phyloP scores from a whole-genome alignment of 805 yeast genomes.

The Candida xyloterini region DNA sequence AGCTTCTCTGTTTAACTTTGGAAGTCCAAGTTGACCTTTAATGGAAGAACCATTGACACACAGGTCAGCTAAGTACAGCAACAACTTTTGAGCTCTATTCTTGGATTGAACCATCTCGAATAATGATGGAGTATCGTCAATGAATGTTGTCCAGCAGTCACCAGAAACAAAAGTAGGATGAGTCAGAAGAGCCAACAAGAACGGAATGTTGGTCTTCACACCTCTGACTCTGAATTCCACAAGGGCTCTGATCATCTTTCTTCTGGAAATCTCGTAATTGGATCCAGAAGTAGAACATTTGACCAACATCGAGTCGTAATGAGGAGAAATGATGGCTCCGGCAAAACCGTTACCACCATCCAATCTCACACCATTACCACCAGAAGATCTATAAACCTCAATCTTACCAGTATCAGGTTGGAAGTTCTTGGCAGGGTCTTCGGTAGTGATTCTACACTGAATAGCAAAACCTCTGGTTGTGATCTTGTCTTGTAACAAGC shows the following conservation, averaged over 20 bases:
- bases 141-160: constrained; percentile 96
- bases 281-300: constrained; percentile 97
- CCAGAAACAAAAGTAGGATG: constrained; percentile 84
- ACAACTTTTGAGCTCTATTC: constrained; percentile 93
- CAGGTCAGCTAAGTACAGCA: constrained; percentile 87
- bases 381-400: constrained; percentile 96
- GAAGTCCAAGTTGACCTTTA: constrained; percentile 92
- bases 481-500: constrained; percentile 89
- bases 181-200: constrained; percentile 85
- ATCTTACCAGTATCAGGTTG: constrained; percentile 98
- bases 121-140: constrained; percentile 94
- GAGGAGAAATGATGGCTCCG: constrained; percentile 94
- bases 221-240: constrained; percentile 99
- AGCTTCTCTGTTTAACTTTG: constrained; percentile 76
- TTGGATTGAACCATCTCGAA: constrained; percentile 93
- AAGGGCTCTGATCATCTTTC: constrained; percentile 96
- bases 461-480: constrained; percentile 97
- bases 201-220: constrained; percentile 97
- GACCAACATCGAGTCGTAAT: constrained; percentile 97
- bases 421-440: constrained; percentile 94
- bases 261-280: constrained; percentile 91
- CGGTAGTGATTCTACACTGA: constrained; percentile 98
- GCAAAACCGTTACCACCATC: constrained; percentile 99
- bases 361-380: constrained; percentile 98
- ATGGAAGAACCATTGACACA: constrained; percentile 95